Base-by-base conservation (phyloP, 495 filamentous ascomycete species). In the Penicillium longicatenatum region DNA sequence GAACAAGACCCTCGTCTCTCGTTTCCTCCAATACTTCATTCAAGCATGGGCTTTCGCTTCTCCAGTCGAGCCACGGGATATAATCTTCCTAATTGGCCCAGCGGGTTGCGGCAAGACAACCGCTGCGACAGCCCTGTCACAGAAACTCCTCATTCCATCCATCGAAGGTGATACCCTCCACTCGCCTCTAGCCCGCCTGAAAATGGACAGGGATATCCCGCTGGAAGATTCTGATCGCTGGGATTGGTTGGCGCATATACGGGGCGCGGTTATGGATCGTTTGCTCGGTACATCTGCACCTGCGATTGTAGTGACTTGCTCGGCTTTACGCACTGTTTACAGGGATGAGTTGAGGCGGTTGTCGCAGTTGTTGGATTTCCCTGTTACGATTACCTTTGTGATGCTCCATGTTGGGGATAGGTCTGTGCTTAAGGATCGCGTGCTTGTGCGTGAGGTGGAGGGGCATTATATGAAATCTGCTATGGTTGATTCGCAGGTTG, bases 151-250 rank as follows among this genome's bases (percentile, higher is more conserved):
- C 17, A 60, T 70, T 37, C 55, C 64, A 17, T 43, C 48, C 11
- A 67, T 70, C 41, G 64, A 67, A 50, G 64, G 67, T 11, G 67
- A 70, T 37, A 58, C 57, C 21, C 22, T 70, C 37, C 64, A 70
- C 44, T 70, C 65, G 4, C 62, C 54, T 0, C n/a, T 47, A 0
- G 50, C 67, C 2, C 62, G 64, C 0, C 31, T 50, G 19, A 65
- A 65, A 21, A 70, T 70, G 62, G 46, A 62, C 0, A 52, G 55
- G 1, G 60, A 59, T 6, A 54, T 65, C 6, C 64, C 67, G 0
- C 60, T 70, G 2, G 9, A 57, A 3, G 64, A 70, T 42, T 35
- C 24, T 0, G 67, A 70, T 37, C 54, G 67, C 16, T 70, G 67
- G 61, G 64, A 62, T 22, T 70, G 67, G 67, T 33, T 70, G 0